A percentile compares a stretch with the other conserved stretches of the same genome.
phyloP scores from a whole-genome alignment of 768 basidiomycete genomes.

The Boletus insuetus region DNA sequence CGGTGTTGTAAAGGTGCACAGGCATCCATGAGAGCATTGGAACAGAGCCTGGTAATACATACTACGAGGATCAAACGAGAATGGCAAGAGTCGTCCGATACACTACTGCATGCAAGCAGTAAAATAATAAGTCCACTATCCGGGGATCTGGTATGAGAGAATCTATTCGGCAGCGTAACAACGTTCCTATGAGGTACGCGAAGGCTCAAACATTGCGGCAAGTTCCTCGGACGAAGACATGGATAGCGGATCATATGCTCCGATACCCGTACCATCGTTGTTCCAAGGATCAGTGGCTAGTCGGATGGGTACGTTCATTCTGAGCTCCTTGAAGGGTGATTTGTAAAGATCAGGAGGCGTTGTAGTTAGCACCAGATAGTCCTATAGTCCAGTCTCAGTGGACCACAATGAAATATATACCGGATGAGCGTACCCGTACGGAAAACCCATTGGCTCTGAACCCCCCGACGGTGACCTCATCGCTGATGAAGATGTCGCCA shows the following conservation, averaged over 20 bases:
- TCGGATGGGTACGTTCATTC: constrained; percentile 60
- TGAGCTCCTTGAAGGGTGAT: constrained; percentile 56
- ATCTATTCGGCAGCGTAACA: neutral
- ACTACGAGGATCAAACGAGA: no score
- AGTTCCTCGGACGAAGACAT: constrained; percentile 28
- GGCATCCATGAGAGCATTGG: neutral
- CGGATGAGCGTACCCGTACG: constrained; percentile 47
- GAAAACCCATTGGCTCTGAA: constrained; percentile 65
- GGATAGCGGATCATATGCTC: constrained; percentile 10
- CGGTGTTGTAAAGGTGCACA: neutral
- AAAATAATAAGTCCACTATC: neutral
- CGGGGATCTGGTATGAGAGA: neutral
- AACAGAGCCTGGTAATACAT: no score
- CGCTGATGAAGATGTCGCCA: constrained; percentile 57
- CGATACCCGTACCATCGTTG: constrained; percentile 31
- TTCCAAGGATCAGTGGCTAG: constrained; percentile 63
- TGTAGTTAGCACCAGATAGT: constrained; percentile 62
- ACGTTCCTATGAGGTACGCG: neutral
- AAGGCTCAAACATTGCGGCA: constrained; percentile 7
- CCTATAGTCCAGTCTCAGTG: constrained; percentile 39
- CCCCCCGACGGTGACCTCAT: constrained; percentile 50
- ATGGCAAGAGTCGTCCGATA: neutral
- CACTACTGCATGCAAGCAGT: neutral
- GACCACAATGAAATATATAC: neutral
- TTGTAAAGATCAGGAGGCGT: constrained; percentile 54